A percentile compares a stretch with the other conserved stretches of the same genome.
Evolutionary conservation across 1,284 basidiomycete species (phyloP).

Genomic region (Neolentinus lepideus): DNA sequence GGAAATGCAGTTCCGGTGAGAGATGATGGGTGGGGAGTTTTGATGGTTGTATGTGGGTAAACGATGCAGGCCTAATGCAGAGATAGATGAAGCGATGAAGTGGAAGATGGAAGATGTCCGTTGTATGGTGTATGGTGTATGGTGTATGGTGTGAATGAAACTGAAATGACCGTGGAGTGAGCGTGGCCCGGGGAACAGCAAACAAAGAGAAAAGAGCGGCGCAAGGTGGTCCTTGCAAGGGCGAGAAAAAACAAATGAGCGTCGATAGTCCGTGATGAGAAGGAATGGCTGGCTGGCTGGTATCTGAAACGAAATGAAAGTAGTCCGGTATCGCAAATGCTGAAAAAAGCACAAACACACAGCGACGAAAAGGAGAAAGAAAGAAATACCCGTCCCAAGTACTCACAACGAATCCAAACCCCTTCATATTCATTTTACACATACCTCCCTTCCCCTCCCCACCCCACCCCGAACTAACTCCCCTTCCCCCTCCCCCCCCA

Average conservation of each 20-base stretch:
- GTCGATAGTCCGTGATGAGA: background rate
- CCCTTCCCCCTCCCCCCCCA: constrained; percentile 3
- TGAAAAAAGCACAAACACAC: constrained; percentile 3
- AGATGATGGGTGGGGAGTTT: background rate
- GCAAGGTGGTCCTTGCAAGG: background rate
- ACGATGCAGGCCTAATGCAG: background rate
- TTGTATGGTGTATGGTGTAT: background rate
- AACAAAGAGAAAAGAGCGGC: background rate
- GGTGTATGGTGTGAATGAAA: background rate
- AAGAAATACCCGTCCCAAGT: background rate
- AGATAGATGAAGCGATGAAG: background rate
- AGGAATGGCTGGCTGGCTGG: background rate
- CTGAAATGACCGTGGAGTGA: constrained; percentile 20
- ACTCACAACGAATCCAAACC: background rate
- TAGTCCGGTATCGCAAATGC: background rate
- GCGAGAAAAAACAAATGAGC: background rate
- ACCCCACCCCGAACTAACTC: background rate
- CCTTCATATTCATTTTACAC: background rate
- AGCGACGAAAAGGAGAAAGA: background rate
- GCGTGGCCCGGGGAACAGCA: no score
- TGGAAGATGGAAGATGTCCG: background rate
- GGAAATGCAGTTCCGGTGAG: background rate
- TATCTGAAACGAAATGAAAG: background rate
- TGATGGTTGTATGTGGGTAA: background rate
- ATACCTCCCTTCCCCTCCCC: background rate